These are phyloP conservation scores for Solanum etuberosum DNA, from an alignment of 257 asterid species.

Conservation along the genomic window DNA sequence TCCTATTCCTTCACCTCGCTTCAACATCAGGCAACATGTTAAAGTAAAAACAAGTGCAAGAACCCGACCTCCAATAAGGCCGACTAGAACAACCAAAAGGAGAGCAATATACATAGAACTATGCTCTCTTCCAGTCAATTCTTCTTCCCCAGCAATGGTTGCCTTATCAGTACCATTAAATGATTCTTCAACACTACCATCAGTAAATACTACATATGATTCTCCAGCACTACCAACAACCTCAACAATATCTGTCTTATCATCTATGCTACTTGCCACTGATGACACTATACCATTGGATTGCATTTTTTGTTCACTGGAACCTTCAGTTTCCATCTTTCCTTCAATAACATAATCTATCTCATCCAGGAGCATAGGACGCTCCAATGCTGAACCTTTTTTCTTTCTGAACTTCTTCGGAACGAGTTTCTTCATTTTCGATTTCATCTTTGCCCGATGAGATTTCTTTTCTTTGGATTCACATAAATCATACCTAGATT, in stretches of 20 bases:
- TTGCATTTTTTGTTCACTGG: background rate
- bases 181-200: background rate
- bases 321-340: background rate
- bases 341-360: background rate
- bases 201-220: background rate
- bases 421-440: conserved; percentile 48
- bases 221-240: background rate
- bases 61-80: conserved; percentile 25
- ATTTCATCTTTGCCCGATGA: conserved; percentile 34
- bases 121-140: background rate
- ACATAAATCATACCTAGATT: background rate
- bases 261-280: background rate
- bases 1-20: background rate
- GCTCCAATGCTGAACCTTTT: conserved; percentile 1
- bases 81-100: conserved; percentile 43
- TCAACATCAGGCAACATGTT: background rate
- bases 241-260: background rate
- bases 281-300: background rate
- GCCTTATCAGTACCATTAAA: conserved; percentile 5
- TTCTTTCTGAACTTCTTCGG: conserved; percentile 33
- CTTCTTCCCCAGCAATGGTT: background rate
- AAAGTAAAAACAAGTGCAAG: conserved; percentile 1
- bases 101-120: conserved; percentile 18
- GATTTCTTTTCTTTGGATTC: conserved; percentile 26
- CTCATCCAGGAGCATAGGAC: background rate